These are phyloP conservation scores for Oxyria digyna DNA, from an alignment of 148 eudicot species.

Conservation along the genomic window DNA sequence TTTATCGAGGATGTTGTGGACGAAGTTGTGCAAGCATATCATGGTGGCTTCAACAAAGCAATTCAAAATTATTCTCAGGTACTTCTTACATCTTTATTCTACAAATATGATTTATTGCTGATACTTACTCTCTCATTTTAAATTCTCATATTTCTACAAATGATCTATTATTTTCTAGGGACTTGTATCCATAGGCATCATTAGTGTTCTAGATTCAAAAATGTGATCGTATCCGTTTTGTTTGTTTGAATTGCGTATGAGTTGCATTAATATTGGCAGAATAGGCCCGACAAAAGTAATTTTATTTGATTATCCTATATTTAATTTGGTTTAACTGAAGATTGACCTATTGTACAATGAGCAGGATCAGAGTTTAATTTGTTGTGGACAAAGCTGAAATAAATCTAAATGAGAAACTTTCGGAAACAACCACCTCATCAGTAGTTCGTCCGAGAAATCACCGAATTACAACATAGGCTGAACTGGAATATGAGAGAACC, in stretches of 20 bases:
- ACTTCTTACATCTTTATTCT: not conserved
- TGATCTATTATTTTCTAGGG: not conserved
- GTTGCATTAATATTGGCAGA: not conserved
- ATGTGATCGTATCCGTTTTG: not conserved
- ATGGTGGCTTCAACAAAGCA: conserved; percentile 94
- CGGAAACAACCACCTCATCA: not conserved
- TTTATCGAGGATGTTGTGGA: conserved; percentile 90
- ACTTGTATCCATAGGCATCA: not conserved
- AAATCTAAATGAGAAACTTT: not conserved
- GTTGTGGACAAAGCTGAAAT: not conserved
- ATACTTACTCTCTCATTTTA: not conserved
- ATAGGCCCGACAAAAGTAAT: not conserved
- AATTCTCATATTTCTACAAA: not conserved
- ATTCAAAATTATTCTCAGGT: conserved; percentile 99
- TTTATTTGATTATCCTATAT: not conserved
- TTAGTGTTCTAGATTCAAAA: not conserved
- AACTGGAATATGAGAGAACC: not conserved
- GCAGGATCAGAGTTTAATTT: not conserved
- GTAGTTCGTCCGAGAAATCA: not conserved
- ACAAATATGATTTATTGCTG: not conserved
- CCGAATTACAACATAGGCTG: not conserved
- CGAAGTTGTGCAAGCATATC: conserved; percentile 97
- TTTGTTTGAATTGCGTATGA: conserved; percentile 1
- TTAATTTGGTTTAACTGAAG: not conserved
- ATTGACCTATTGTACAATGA: not conserved